These are phyloP conservation scores for Uronychia binucleata DNA, from an alignment of 73 alveolate species.

Conservation along the genomic window DNA sequence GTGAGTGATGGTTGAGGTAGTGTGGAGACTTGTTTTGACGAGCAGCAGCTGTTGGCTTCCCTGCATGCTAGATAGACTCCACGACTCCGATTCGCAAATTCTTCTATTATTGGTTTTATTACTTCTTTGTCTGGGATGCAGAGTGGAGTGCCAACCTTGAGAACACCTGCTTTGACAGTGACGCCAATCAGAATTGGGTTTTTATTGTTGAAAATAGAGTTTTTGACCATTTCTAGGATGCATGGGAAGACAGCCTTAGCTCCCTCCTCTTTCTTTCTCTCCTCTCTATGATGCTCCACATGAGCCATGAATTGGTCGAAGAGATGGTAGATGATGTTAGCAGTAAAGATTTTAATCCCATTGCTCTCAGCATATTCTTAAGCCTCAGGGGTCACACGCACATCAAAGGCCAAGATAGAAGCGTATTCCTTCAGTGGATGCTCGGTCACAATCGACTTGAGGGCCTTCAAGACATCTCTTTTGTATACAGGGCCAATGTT, in stretches of 20 bases:
- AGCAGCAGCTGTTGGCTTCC: slow-evolving; percentile 81
- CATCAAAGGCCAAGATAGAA: slow-evolving; percentile 98
- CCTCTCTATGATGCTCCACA: slow-evolving; percentile 88
- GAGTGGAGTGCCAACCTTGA: slow-evolving; percentile 96
- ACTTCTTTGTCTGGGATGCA: slow-evolving; percentile 93
- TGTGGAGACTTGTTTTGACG: too few relatives aligned
- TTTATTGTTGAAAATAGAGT: slow-evolving; percentile 77
- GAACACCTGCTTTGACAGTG: slow-evolving; percentile 91
- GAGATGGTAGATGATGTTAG: slow-evolving; percentile 98
- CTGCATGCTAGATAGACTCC: slow-evolving; percentile 87
- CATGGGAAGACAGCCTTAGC: slow-evolving; percentile 98
- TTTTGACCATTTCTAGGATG: slow-evolving; percentile 79
- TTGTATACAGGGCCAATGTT: slow-evolving; percentile 97
- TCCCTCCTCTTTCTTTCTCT: slow-evolving; percentile 92
- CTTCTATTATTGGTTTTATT: too few relatives aligned
- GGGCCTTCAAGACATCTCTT: slow-evolving; percentile 95
- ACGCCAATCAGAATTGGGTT: slow-evolving; percentile 94
- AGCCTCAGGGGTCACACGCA: slow-evolving; percentile 97
- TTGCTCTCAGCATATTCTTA: slow-evolving; percentile 96
- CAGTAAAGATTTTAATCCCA: slow-evolving; percentile 96
- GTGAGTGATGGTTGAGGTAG: too few relatives aligned
- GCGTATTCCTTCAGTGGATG: slow-evolving; percentile 91
- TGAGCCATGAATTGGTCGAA: slow-evolving; percentile 94
- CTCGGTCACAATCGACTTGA: slow-evolving; percentile 62
- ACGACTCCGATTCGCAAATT: slow-evolving; percentile 90